phyloP scores from a whole-genome alignment of 257 asterid genomes.

The Nicotiana sylvestris region DNA sequence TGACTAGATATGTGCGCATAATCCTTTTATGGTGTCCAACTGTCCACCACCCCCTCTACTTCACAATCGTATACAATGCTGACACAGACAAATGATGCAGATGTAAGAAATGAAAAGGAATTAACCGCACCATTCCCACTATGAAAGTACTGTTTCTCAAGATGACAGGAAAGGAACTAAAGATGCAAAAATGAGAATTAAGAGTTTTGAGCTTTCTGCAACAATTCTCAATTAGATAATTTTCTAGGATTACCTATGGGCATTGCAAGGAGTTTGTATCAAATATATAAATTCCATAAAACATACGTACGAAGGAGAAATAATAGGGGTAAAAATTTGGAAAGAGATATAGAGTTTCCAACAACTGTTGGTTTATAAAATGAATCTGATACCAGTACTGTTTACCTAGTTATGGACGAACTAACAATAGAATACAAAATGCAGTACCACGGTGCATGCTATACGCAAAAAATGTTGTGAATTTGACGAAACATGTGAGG shows the following conservation, averaged over 20 bases:
- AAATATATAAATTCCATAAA: neutral
- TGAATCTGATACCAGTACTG: neutral
- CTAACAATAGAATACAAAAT: neutral
- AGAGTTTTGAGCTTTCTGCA: constrained; percentile 4
- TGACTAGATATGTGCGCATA: neutral
- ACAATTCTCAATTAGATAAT: neutral
- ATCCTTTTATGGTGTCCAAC: neutral
- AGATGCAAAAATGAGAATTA: constrained; percentile 1
- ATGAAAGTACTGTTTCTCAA: neutral
- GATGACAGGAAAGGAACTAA: neutral
- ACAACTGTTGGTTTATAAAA: neutral
- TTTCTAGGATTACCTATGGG: constrained; percentile 2
- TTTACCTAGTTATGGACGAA: neutral
- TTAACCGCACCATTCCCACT: neutral
- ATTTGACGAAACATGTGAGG: neutral
- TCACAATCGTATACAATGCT: neutral
- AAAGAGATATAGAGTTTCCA: constrained; percentile 3
- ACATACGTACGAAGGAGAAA: neutral
- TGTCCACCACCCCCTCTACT: neutral
- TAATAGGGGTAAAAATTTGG: neutral
- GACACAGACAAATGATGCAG: neutral
- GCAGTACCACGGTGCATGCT: neutral
- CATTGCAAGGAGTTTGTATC: neutral
- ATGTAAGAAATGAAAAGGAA: neutral
- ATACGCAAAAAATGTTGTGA: neutral